Conservation (phyloP, 2,329 filamentous ascomycete genomes). For the Phyllosticta capitalensis region DNA sequence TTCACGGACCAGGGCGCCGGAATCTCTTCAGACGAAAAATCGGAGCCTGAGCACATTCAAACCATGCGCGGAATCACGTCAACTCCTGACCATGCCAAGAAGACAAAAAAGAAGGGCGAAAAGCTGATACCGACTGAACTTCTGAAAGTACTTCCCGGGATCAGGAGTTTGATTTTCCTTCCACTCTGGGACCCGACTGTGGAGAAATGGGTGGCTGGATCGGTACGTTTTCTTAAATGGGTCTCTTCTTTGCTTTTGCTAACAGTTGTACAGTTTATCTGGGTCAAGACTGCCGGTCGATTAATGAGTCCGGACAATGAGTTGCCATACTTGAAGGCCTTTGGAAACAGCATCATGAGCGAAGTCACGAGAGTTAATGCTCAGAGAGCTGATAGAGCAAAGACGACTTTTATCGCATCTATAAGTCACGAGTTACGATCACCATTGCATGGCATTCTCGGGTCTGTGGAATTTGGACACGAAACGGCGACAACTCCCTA, state of each 20-base stretch:
- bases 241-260: too few relatives aligned
- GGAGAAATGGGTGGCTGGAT: conserved; percentile 8
- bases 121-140: conserved; percentile 25
- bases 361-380: conserved; percentile 47
- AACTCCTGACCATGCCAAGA: conserved; percentile 11
- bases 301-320: conserved; percentile 10
- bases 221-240: too few relatives aligned
- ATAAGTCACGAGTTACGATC: conserved; percentile 28
- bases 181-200: conserved; percentile 9
- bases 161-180: conserved; percentile 7
- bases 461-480: conserved; percentile 12
- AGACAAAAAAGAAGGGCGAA: conserved; percentile 15
- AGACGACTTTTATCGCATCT: conserved; percentile 33
- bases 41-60: conserved; percentile 4
- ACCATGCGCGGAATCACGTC: neutral
- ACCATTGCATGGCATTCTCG: conserved; percentile 9
- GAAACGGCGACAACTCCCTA: conserved; percentile 12
- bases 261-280: too few relatives aligned
- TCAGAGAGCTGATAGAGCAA: conserved; percentile 30
- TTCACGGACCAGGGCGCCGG: conserved; percentile 25
- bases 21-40: conserved; percentile 18
- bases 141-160: conserved; percentile 17
- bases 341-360: conserved; percentile 44
- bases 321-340: conserved; percentile 6
- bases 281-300: conserved; percentile 7